Percentiles rank a stretch among this genome's conserved stretches.
phyloP scores from a whole-genome alignment of 129 eudicot genomes.

The Flaveria ramosissima region DNA sequence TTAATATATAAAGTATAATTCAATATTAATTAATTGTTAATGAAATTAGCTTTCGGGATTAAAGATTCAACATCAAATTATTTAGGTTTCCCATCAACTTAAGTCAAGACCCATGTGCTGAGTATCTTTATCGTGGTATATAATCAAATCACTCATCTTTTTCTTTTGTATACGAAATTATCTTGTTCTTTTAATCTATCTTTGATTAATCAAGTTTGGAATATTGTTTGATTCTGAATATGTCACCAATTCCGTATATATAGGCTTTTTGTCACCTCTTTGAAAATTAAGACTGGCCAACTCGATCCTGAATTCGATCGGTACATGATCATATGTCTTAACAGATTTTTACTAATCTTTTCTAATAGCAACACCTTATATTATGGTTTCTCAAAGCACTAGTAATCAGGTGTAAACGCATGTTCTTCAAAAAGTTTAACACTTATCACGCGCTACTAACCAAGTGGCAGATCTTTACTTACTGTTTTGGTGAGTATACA shows the following conservation, averaged over 20 bases:
- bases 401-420: too few relatives aligned
- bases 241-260: conserved; percentile 5
- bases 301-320: too few relatives aligned
- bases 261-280: conserved; percentile 10
- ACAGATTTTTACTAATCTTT: too few relatives aligned
- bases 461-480: too few relatives aligned
- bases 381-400: too few relatives aligned
- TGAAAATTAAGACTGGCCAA: too few relatives aligned
- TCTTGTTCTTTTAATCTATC: conserved; percentile 19
- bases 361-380: too few relatives aligned
- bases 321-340: too few relatives aligned
- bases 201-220: conserved; percentile 11
- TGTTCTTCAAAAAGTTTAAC: too few relatives aligned
- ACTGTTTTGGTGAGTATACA: too few relatives aligned
- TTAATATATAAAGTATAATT: not conserved
- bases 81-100: conserved; percentile 14
- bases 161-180: conserved; percentile 17
- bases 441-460: too few relatives aligned
- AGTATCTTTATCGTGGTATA: conserved; percentile 36
- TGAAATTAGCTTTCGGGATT: conserved; percentile 5
- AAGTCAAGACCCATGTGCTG: conserved; percentile 40
- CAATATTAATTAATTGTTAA: too few relatives aligned
- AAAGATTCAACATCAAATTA: conserved; percentile 25
- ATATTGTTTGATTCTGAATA: conserved; percentile 10
- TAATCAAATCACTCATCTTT: conserved; percentile 38